A percentile compares a stretch with the other conserved stretches of the same genome.
phyloP scores from a whole-genome alignment of 306 rosid species.

The Cucumis sativus region DNA sequence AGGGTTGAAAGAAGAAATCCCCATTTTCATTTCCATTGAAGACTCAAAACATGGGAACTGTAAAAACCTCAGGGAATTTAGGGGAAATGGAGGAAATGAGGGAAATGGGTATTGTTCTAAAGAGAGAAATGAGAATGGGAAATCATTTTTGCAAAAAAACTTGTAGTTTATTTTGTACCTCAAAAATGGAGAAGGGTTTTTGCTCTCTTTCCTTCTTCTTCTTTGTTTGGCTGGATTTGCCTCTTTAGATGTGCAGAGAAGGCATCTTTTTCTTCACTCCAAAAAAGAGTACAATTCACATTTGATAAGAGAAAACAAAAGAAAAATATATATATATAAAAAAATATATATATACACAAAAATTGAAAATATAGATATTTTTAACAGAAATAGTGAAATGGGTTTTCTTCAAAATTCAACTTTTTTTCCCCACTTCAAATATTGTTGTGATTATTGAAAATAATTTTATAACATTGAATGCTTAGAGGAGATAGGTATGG shows the following conservation, averaged over 20 bases:
- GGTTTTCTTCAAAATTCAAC: neutral
- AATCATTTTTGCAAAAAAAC: neutral
- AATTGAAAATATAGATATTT: neutral
- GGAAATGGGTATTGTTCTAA: neutral
- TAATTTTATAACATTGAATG: neutral
- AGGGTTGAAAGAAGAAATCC: constrained; percentile 23
- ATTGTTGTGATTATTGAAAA: neutral
- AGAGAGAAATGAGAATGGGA: neutral
- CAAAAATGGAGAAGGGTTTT: constrained; percentile 7
- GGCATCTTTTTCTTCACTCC: constrained; percentile 7
- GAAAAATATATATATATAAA: neutral
- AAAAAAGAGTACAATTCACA: neutral
- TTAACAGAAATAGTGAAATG: neutral
- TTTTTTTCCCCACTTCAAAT: neutral
- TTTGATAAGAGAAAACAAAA: neutral
- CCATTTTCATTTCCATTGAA: neutral
- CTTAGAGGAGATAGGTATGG: neutral
- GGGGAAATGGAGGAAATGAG: neutral
- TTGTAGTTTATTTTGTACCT: neutral
- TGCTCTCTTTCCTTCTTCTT: neutral
- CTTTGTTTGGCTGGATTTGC: neutral
- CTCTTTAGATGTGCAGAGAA: constrained; percentile 2
- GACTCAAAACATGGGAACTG: constrained; percentile 10
- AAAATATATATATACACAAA: neutral
- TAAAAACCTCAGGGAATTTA: neutral